Evolutionary conservation across 306 rosid genomes (phyloP), one percentile per base, ranked within the genome.

Genomic region (Sphenostylis stenocarpa): DNA sequence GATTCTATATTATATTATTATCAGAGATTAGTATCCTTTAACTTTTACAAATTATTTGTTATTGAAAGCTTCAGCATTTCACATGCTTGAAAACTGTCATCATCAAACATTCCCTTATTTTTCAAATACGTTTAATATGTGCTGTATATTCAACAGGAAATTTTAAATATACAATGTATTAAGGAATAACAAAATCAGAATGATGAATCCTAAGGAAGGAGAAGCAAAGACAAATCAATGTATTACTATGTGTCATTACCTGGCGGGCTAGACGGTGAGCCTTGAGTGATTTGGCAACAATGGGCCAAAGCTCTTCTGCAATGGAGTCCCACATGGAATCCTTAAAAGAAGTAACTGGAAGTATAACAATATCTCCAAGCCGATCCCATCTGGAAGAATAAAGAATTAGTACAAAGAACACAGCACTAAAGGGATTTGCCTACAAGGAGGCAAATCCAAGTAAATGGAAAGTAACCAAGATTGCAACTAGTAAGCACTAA

Each of bases 221-320:
- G 29, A 67, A 55, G 70, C 31, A 21, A 73, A 21, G 34, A 61
- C 51, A 71, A 43, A 70, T 53, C 28, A 44, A 36, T 39, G 56
- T 45, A 43, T 55, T 67, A 20, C n/a, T 77, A 39, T n/a, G 60
- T 24, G 41, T 62, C 80, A 86, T 86, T 81, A 90, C 97, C 65
- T 90, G 99, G 80, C 89, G 96, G 64, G 97, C 97, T 79, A 92
- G 97, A 47, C 94, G 90, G 49, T 36, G 67, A 41, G 92, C 78
- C 87, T 90, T 91, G 38, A 95, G 93, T 52, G 92, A 88, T 79
- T 87, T 88, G 60, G 96, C 90, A 84, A 90, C 74, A 66, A 81
- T 53, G 67, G 82, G 91, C 99, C 99, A 95, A 70, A 95, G 87
- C 67, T 88, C 99, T 70, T 76, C 79, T 47, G 82, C 88, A 47